Evolutionary conservation across 768 basidiomycete genomes (phyloP), one percentile per base, ranked within the genome.

Genomic region (Russula sp.): DNA sequence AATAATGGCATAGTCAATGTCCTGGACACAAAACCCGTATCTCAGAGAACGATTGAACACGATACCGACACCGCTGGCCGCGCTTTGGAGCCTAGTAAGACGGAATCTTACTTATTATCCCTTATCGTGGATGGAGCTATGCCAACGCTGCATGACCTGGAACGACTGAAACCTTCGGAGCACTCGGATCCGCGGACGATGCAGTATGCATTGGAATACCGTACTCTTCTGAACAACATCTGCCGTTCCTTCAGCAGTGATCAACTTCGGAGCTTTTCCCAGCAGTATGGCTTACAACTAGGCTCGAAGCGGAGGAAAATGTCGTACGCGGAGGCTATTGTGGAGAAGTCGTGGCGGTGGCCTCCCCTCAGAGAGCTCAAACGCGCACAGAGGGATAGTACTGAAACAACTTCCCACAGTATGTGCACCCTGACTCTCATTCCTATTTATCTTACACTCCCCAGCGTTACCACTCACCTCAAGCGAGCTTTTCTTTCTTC

Each of bases 311-410:
- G 64, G 42, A 76, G 70, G 47, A 83, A 81, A 67, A 67, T 70
- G 60, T 68, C 75, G 41, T 74, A 72, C 66, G 81, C 79, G 43
- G 75, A 75, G 48, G 73, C 76, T 7, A 83, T 90, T 63, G 78
- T 90, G 32, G 83, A 88, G 70, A 73, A 79, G 61, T 74, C 77
- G 59, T 92, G 89, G 89, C 75, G 75, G 32, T 90, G 86, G 87
- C 83, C 84, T 7, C 81, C 84, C 32, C 69, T 87, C 57, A 72
- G 75, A 48, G 76, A 79, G 35, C 75, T 86, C 7, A 76, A 80
- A 67, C 79, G 78, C 67, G 72, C 77, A 56, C 76, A 74, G 67
- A 75, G 75, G 49, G 82, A 83, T 52, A 73, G 73, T 70, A 83
- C 76, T 16, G 82, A 84, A 69, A 68, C 78, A 4, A 69, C 73